Conservation (phyloP, 2,329 filamentous ascomycete genomes). For the Bipolaris cookei region DNA sequence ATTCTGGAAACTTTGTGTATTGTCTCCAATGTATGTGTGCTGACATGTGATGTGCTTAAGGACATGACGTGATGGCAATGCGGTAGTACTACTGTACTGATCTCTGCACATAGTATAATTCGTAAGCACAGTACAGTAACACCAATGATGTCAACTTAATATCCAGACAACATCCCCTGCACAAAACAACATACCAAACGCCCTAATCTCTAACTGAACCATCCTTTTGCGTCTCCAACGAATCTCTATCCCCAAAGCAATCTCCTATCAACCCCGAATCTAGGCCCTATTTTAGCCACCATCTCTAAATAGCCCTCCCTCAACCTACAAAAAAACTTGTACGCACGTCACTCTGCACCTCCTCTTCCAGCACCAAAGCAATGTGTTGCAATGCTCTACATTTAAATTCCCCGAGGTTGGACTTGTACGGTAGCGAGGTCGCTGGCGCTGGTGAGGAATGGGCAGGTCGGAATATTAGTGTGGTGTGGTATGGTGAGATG, state of each 20-base stretch:
- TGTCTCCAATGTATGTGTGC: background rate
- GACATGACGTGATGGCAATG: background rate
- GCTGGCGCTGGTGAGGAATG: constrained; percentile 25
- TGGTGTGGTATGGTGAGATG: constrained; percentile 11
- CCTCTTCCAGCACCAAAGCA: constrained; percentile 31
- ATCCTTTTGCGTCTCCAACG: no score
- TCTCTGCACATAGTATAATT: background rate
- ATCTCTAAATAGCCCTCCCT: constrained; percentile 36
- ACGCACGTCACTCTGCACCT: constrained; percentile 34
- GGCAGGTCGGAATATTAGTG: constrained; percentile 27
- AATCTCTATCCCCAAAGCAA: background rate
- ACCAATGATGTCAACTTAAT: background rate
- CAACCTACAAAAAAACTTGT: constrained; percentile 45
- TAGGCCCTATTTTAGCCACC: constrained; percentile 32
- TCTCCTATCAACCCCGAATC: no score
- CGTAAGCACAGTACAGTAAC: background rate
- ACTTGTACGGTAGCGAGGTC: constrained; percentile 32
- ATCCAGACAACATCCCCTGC: background rate
- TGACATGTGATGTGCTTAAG: background rate
- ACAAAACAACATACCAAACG: background rate
- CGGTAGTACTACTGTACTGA: background rate
- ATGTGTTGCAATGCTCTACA: constrained; percentile 45
- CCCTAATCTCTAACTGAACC: no score
- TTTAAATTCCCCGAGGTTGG: constrained; percentile 44
- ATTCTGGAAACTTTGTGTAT: constrained; percentile 18